Percentiles rank a stretch among this genome's conserved stretches.
phyloP scores from a whole-genome alignment of 495 filamentous ascomycete species.

The Stereocaulon alpinum region DNA sequence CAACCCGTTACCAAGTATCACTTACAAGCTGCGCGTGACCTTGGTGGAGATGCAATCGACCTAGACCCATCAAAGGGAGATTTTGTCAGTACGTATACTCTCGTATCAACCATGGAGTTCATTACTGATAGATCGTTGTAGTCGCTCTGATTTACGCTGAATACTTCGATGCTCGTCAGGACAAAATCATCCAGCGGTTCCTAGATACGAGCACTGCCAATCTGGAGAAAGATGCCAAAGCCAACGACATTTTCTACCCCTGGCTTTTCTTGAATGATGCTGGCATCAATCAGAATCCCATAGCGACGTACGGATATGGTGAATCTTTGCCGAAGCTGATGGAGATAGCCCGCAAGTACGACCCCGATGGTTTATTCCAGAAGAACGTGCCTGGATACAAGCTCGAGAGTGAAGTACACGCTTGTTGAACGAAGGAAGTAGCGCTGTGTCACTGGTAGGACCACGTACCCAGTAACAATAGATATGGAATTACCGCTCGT shows the following conservation, averaged over 20 bases:
- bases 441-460: too few species aligned
- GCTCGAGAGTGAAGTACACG: too few species aligned
- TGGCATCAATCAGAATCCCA: not conserved
- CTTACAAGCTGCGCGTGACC: not conserved
- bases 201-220: not conserved
- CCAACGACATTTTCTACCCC: too few species aligned
- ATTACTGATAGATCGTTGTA: too few species aligned
- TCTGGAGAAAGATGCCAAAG: too few species aligned
- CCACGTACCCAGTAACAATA: too few species aligned
- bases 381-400: too few species aligned
- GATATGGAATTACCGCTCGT: too few species aligned
- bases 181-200: not conserved
- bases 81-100: too few species aligned
- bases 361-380: slow-evolving; percentile 1
- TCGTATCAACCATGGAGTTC: not conserved
- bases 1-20: not conserved
- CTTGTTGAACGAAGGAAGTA: too few species aligned
- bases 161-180: too few species aligned
- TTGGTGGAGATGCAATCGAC: not conserved
- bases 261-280: not conserved
- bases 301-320: not conserved
- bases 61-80: not conserved
- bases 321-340: not conserved
- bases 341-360: not conserved
- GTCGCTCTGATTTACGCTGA: not conserved